These are phyloP conservation scores for Neurospora terricola DNA, from an alignment of 495 filamentous ascomycete genomes.

Conservation along the genomic window DNA sequence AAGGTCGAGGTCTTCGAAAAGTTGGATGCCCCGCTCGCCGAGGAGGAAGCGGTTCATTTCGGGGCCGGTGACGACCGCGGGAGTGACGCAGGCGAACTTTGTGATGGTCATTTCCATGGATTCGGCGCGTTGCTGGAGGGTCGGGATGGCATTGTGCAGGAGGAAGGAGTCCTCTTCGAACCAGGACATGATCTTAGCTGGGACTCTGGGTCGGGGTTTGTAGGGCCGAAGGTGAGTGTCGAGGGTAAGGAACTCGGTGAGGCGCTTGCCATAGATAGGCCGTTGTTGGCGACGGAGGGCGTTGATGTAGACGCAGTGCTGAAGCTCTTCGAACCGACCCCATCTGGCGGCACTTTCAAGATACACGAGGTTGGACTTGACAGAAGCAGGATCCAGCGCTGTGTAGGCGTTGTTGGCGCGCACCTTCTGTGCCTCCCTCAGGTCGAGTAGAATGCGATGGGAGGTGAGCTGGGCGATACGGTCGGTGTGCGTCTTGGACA, in stretches of 20 bases:
- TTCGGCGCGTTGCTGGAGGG: conserved; percentile 59
- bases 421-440: conserved; percentile 52
- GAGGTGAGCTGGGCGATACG: conserved; percentile 55
- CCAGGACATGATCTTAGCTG: conserved; percentile 56
- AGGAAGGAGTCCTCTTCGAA: conserved; percentile 57
- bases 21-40: conserved; percentile 47
- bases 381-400: conserved; percentile 46
- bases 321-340: conserved; percentile 67
- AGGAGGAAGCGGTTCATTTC: conserved; percentile 62
- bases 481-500: conserved; percentile 51
- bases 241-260: conserved; percentile 62
- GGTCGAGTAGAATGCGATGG: conserved; percentile 48
- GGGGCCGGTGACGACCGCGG: conserved; percentile 62
- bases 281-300: conserved; percentile 68
- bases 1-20: conserved; percentile 43
- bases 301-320: conserved; percentile 71
- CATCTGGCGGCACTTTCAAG: conserved; percentile 63
- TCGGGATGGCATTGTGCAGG: conserved; percentile 63
- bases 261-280: conserved; percentile 68
- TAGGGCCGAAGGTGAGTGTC: conserved; percentile 45
- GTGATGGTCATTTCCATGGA: conserved; percentile 65
- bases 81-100: conserved; percentile 86
- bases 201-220: conserved; percentile 42
- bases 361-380: conserved; percentile 59
- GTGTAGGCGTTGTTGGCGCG: conserved; percentile 51